phyloP scores from a whole-genome alignment of 2,329 filamentous ascomycete genomes.

The Celoporthe dispersa region DNA sequence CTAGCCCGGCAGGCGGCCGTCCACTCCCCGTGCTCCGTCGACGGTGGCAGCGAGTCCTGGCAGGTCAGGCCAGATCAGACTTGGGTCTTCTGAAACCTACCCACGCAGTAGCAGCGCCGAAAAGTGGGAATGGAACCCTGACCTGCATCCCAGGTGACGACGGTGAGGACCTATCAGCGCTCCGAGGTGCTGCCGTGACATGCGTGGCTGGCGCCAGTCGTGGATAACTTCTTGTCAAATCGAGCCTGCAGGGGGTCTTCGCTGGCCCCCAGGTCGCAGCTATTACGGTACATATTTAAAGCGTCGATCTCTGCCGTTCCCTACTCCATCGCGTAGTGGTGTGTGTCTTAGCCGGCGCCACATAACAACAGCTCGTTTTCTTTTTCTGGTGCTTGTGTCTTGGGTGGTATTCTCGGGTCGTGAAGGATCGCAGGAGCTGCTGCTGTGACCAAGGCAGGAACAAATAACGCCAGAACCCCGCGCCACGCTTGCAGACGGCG shows the following conservation, averaged over 20 bases:
- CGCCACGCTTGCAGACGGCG: conserved; percentile 1
- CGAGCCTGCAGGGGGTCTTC: neutral
- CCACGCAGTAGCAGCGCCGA: neutral
- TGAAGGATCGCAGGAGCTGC: conserved; percentile 6
- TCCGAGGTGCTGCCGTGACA: neutral
- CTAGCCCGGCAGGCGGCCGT: neutral
- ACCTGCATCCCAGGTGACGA: neutral
- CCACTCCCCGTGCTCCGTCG: neutral
- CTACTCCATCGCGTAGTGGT: neutral
- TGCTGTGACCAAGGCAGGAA: conserved; percentile 1
- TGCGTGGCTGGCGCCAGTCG: conserved; percentile 16
- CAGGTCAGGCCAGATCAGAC: neutral
- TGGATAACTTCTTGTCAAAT: conserved; percentile 21
- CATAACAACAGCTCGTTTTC: neutral
- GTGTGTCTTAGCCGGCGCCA: neutral
- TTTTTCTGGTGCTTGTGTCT: conserved; percentile 1
- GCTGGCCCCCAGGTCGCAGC: neutral
- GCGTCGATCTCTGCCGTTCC: conserved; percentile 1
- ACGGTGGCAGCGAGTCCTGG: neutral
- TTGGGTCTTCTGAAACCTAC: conserved; percentile 6
- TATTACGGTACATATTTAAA: neutral
- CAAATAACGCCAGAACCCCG: conserved; percentile 10
- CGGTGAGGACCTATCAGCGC: conserved; percentile 1
- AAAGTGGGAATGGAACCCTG: conserved; percentile 13
- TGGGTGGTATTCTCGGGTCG: neutral